Percentiles rank a stretch among this genome's conserved stretches.
Evolutionary conservation across 169 alveolate genomes (phyloP).

Genomic region (Amoebophrya sp.): DNA sequence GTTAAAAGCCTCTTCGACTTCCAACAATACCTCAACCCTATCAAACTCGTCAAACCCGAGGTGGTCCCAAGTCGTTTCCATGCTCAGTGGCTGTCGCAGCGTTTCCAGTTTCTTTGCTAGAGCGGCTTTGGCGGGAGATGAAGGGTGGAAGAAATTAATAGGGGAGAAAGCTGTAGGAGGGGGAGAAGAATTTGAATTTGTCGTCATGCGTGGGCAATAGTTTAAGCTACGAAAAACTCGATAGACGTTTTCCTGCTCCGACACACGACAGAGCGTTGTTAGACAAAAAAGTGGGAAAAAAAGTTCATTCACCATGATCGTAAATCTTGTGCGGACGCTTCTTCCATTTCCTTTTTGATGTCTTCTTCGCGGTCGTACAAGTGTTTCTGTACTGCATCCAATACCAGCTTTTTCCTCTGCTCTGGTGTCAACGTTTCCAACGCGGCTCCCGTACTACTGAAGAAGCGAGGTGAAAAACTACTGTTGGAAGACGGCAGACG

Average conservation of each 20-base stretch:
- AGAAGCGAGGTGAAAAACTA: background rate
- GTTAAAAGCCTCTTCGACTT: background rate
- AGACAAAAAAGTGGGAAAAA: no score
- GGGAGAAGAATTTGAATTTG: no score
- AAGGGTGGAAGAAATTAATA: no score
- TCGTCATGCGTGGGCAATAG: no score
- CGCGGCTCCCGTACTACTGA: no score
- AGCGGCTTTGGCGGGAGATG: background rate
- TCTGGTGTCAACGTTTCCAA: no score
- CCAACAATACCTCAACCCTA: background rate
- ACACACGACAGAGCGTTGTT: no score
- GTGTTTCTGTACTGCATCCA: background rate
- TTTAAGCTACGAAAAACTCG: no score
- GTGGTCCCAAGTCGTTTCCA: background rate
- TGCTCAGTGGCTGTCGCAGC: background rate
- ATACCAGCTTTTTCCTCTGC: background rate
- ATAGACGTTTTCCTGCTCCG: no score
- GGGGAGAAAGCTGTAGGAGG: no score
- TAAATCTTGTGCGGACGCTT: background rate
- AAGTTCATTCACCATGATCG: no score
- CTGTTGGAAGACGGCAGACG: background rate
- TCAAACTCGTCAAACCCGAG: conserved; percentile 9
- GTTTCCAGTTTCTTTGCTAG: background rate
- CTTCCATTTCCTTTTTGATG: background rate
- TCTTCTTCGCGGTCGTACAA: background rate